A percentile compares a stretch with the other conserved stretches of the same genome.
Evolutionary conservation across 2,329 filamentous ascomycete genomes (phyloP).

Genomic region (Trichoderma afroharzianum): DNA sequence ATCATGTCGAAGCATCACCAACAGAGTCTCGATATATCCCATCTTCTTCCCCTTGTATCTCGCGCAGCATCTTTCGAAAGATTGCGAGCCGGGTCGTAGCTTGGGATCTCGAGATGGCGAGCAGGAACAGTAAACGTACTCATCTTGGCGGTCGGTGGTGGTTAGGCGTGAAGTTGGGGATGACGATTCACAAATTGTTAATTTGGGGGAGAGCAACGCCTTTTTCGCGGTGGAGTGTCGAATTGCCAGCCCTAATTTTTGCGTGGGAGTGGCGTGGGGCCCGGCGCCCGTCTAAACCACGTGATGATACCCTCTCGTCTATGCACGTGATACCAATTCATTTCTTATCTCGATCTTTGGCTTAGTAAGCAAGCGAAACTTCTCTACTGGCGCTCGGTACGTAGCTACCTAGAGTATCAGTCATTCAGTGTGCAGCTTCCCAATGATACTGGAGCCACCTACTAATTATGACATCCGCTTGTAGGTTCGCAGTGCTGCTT

Average conservation of each 20-base stretch:
- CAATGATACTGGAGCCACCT: background rate
- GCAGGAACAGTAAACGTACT: conserved; percentile 41
- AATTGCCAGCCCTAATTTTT: conserved; percentile 37
- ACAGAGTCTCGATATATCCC: background rate
- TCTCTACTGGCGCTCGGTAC: background rate
- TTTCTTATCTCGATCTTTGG: background rate
- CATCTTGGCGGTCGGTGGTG: conserved; percentile 55
- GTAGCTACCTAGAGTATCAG: too few species aligned
- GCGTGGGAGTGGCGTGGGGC: conserved; percentile 23
- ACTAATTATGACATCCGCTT: too few species aligned
- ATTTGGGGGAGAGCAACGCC: conserved; percentile 27
- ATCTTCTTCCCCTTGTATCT: background rate
- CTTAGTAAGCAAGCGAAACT: background rate
- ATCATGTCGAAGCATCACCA: background rate
- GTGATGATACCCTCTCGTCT: conserved; percentile 29
- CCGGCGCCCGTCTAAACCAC: conserved; percentile 27
- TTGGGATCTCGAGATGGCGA: background rate
- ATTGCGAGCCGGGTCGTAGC: conserved; percentile 4
- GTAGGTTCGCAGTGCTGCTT: background rate
- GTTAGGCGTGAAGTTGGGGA: conserved; percentile 37
- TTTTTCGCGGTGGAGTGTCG: conserved; percentile 38
- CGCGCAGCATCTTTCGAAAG: conserved; percentile 7
- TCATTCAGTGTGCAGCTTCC: background rate
- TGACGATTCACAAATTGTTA: conserved; percentile 37
- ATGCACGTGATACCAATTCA: background rate